phyloP scores from a whole-genome alignment of 169 alveolate genomes.

The Plasmodium knowlesi region DNA sequence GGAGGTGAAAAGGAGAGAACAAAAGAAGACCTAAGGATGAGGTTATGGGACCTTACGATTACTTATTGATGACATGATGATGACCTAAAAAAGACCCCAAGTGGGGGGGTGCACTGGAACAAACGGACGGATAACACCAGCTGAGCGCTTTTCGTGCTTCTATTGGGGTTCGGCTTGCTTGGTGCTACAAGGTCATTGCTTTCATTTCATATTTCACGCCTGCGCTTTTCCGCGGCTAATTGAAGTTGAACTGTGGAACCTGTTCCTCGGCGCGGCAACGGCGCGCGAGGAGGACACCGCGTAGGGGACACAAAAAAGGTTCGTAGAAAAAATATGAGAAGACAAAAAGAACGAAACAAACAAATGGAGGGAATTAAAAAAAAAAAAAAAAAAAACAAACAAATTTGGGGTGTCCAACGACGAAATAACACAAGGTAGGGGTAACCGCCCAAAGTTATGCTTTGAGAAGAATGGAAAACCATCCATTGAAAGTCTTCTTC shows the following conservation, averaged over 20 bases:
- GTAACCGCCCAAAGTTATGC: not conserved
- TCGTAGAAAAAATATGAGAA: not conserved
- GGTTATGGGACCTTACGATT: not conserved
- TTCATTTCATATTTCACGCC: not conserved
- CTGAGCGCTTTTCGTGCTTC: not conserved
- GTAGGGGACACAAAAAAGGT: not conserved
- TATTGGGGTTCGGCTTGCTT: not conserved
- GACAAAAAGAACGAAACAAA: not conserved
- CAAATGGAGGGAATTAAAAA: not conserved
- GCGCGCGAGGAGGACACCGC: not conserved
- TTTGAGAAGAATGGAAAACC: conserved; percentile 62
- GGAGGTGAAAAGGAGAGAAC: not conserved
- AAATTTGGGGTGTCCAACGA: not conserved
- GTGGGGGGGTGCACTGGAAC: not conserved
- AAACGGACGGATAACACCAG: not conserved
- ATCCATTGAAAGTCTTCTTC: conserved; percentile 39
- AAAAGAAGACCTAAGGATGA: not conserved
- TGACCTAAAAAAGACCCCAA: not conserved
- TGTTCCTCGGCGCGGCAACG: not conserved
- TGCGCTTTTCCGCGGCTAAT: not conserved
- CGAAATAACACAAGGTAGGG: not conserved
- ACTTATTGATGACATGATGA: not conserved
- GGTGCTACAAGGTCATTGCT: not conserved
- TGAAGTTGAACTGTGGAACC: not conserved
- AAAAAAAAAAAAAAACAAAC: not conserved